phyloP scores from a whole-genome alignment of 2,329 filamentous ascomycete species.

The Pseudogymnoascus verrucosus region DNA sequence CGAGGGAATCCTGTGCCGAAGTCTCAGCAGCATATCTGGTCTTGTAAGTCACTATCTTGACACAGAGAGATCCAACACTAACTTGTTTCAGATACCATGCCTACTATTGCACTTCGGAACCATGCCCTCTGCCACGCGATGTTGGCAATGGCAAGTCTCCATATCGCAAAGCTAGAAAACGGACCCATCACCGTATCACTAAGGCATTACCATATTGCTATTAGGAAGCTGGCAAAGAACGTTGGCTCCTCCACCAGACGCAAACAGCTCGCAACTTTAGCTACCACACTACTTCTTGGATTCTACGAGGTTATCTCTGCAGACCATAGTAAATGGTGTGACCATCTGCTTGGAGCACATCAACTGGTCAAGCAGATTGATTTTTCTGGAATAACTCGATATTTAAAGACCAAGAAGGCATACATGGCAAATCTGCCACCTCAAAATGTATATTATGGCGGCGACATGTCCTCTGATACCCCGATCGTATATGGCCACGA shows the following conservation, averaged over 20 bases:
- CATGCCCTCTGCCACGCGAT: conserved; percentile 88
- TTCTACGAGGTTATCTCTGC: conserved; percentile 95
- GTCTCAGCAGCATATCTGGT: conserved; percentile 58
- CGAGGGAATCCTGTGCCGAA: conserved; percentile 51
- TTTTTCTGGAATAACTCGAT: conserved; percentile 62
- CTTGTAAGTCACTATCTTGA: conserved; percentile 38
- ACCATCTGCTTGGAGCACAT: conserved; percentile 76
- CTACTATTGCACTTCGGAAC: conserved; percentile 72
- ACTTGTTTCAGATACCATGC: conserved; percentile 58
- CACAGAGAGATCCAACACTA: conserved; percentile 19
- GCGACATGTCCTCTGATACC: conserved; percentile 15
- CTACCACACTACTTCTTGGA: conserved; percentile 74
- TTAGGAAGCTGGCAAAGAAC: conserved; percentile 69
- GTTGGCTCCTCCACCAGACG: conserved; percentile 63
- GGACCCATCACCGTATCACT: conserved; percentile 70
- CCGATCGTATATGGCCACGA: conserved; percentile 10
- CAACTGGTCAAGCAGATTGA: conserved; percentile 79
- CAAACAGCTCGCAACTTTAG: conserved; percentile 72
- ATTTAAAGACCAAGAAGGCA: conserved; percentile 55
- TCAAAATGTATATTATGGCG: conserved; percentile 30
- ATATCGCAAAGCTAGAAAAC: conserved; percentile 75
- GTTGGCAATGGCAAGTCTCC: conserved; percentile 75
- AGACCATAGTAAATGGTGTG: conserved; percentile 93
- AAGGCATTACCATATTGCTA: conserved; percentile 83
- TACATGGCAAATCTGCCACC: conserved; percentile 28